phyloP scores from a whole-genome alignment of 2,329 filamentous ascomycete species.

The Pestalotiopsis sp. region DNA sequence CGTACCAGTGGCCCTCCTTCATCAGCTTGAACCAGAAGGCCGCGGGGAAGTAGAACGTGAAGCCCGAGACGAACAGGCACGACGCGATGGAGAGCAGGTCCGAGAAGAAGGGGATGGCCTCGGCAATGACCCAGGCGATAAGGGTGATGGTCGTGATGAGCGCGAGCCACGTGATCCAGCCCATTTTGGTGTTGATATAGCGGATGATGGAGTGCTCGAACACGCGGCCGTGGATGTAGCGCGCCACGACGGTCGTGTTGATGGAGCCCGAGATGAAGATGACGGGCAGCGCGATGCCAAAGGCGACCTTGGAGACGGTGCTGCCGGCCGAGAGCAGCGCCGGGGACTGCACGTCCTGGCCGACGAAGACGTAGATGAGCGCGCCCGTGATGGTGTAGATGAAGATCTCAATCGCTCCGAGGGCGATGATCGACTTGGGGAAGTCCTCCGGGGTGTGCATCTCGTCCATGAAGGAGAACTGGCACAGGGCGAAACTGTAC shows the following conservation, averaged over 20 bases:
- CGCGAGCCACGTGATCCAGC: slow-evolving; percentile 51
- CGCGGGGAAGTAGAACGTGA: slow-evolving; percentile 37
- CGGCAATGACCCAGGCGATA: slow-evolving; percentile 69
- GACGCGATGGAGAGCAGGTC: slow-evolving; percentile 59
- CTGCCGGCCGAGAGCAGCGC: slow-evolving; percentile 58
- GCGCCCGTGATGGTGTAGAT: slow-evolving; percentile 62
- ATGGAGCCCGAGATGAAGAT: slow-evolving; percentile 67
- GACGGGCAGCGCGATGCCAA: slow-evolving; percentile 63
- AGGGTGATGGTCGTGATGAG: slow-evolving; percentile 61
- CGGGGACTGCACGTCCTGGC: slow-evolving; percentile 56
- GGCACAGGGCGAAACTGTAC: slow-evolving; percentile 46
- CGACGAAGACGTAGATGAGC: slow-evolving; percentile 63
- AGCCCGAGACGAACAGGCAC: slow-evolving; percentile 50
- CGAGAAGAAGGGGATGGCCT: slow-evolving; percentile 72
- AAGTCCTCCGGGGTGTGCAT: slow-evolving; percentile 40
- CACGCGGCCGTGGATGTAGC: slow-evolving; percentile 34
- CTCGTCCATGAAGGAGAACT: slow-evolving; percentile 38
- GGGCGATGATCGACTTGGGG: slow-evolving; percentile 44
- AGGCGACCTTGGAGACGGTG: slow-evolving; percentile 59
- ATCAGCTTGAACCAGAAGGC: slow-evolving; percentile 35
- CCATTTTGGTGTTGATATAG: slow-evolving; percentile 34
- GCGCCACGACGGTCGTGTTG: slow-evolving; percentile 53
- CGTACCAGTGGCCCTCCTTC: slow-evolving; percentile 26
- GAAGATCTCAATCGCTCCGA: slow-evolving; percentile 53
- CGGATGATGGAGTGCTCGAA: slow-evolving; percentile 30